A percentile compares a stretch with the other conserved stretches of the same genome.
These are phyloP conservation scores for Auriscalpium microsporum DNA, from an alignment of 768 basidiomycete species.

Conservation along the genomic window DNA sequence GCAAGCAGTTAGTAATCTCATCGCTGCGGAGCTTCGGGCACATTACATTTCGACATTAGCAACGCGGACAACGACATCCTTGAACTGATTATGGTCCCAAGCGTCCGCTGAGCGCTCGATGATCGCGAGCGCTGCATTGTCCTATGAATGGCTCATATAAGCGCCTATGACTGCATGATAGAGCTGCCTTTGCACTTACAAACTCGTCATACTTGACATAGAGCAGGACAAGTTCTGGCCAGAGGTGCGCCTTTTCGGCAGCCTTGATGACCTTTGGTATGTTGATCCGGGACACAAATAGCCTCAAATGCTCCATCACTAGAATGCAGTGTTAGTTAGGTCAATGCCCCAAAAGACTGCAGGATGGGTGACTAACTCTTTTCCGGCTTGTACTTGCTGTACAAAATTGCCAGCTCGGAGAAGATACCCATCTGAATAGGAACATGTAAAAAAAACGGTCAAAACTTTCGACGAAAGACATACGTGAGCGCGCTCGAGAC, in stretches of 20 bases:
- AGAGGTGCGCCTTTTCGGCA: slow-evolving; percentile 92
- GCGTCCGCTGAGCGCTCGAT: slow-evolving; percentile 97
- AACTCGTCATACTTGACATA: slow-evolving; percentile 99
- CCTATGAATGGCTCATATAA: slow-evolving; percentile 33
- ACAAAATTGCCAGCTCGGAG: slow-evolving; percentile 84
- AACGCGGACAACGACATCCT: slow-evolving; percentile 92
- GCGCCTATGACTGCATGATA: neutral
- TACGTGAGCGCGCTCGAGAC: slow-evolving; percentile 91
- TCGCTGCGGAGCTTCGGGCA: neutral
- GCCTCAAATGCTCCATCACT: slow-evolving; percentile 99
- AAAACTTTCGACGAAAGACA: slow-evolving; percentile 15
- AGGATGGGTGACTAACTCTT: slow-evolving; percentile 52
- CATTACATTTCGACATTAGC: slow-evolving; percentile 92
- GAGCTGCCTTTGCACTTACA: slow-evolving; percentile 32
- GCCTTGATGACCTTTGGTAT: slow-evolving; percentile 99
- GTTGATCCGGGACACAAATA: slow-evolving; percentile 93
- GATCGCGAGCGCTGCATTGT: slow-evolving; percentile 97
- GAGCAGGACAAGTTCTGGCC: slow-evolving; percentile 97
- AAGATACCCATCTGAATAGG: slow-evolving; percentile 82
- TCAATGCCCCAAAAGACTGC: neutral
- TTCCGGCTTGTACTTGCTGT: slow-evolving; percentile 92
- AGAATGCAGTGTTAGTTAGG: slow-evolving; percentile 4
- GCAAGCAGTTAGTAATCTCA: slow-evolving; percentile 2
- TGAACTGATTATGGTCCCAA: slow-evolving; percentile 93
- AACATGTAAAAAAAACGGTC: slow-evolving; percentile 3